Evolutionary conservation across 1,284 basidiomycete species (phyloP).

Genomic region (Malassezia sp.): DNA sequence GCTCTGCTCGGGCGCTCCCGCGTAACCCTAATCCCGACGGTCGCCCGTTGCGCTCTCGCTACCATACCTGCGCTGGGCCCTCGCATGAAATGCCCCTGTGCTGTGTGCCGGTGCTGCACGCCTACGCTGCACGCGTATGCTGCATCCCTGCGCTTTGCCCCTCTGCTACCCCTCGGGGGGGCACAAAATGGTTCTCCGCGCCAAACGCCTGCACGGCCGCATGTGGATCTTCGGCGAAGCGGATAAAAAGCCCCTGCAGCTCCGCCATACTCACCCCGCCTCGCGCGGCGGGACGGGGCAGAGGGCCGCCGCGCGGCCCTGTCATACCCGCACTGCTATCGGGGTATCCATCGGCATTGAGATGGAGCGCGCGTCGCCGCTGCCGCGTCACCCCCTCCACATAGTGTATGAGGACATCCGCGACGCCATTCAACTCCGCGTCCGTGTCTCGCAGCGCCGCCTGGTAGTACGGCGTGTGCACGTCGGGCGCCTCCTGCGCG

Average conservation of each 20-base stretch:
- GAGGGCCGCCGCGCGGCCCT: conserved; percentile 7
- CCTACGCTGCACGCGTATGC: no score
- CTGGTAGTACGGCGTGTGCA: conserved; percentile 9
- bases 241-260: conserved; percentile 45
- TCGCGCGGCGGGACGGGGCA: conserved; percentile 24
- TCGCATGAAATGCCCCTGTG: no score
- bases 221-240: conserved; percentile 34
- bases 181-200: conserved; percentile 7
- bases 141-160: no score
- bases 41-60: no score
- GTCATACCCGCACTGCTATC: no score
- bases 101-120: no score
- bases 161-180: no score
- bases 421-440: not conserved
- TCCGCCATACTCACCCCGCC: conserved; percentile 47
- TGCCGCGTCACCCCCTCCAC: conserved; percentile 11
- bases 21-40: no score
- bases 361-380: conserved; percentile 10
- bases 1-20: no score
- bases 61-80: not conserved
- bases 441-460: not conserved
- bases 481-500: conserved; percentile 7
- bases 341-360: conserved; percentile 11
- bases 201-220: conserved; percentile 32
- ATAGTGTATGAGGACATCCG: not conserved